phyloP scores from a whole-genome alignment of 2,329 filamentous ascomycete genomes.

The Cordyceps militaris region DNA sequence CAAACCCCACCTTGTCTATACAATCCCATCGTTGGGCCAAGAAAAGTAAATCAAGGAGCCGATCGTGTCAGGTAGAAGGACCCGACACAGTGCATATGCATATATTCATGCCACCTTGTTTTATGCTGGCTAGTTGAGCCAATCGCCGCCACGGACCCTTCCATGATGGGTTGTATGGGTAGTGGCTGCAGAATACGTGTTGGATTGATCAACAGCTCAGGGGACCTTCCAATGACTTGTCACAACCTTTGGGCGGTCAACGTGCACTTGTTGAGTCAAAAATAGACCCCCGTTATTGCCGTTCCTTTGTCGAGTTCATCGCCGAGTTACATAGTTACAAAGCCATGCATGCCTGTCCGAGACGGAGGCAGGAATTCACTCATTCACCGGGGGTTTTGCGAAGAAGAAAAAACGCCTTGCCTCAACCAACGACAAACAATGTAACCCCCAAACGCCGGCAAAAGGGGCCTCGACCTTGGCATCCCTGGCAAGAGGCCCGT shows the following conservation, averaged over 20 bases:
- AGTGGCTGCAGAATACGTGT: background rate
- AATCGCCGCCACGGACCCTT: background rate
- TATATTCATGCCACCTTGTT: background rate
- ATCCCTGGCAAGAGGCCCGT: background rate
- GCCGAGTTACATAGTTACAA: too few relatives aligned
- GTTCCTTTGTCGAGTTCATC: too few relatives aligned
- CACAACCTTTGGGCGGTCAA: too few relatives aligned
- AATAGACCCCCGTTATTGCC: background rate
- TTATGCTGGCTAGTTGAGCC: background rate
- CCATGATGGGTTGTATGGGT: background rate
- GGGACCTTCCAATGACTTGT: background rate
- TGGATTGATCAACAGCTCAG: too few relatives aligned
- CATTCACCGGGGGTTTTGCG: too few relatives aligned
- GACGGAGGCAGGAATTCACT: too few relatives aligned
- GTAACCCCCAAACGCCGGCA: background rate
- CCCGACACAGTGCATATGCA: background rate
- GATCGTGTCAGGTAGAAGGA: background rate
- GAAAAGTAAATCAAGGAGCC: background rate
- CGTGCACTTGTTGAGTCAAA: background rate
- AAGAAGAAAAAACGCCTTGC: too few relatives aligned
- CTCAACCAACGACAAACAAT: background rate
- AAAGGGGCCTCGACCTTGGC: background rate
- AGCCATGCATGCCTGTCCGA: too few relatives aligned
- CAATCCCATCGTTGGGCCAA: background rate
- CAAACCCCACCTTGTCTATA: background rate